Base-by-base conservation (phyloP, 805 yeast species). In the Lipomyces spencermartinsiae region DNA sequence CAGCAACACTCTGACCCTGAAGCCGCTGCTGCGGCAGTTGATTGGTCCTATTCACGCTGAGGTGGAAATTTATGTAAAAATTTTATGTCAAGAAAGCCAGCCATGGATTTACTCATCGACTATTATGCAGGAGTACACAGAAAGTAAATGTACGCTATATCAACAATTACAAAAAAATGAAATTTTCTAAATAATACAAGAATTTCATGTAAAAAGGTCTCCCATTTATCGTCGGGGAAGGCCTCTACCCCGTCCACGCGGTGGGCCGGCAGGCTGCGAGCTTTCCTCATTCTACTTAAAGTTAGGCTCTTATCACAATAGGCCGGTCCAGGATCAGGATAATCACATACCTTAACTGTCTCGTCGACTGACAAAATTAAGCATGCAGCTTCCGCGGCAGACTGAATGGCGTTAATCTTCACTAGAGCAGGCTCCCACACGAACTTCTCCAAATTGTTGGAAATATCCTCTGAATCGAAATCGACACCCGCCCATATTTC, bases 371-470 rank as follows among this genome's bases (percentile, higher is more conserved):
- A 89, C 73, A 95, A 84, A 73, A 95, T 91, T 76, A 95, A 83
- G 66, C 91, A 89, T 8, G 98, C 97, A 56, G 99, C 99, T 80
- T 95, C 99, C 12, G 97, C 90, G 31, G 99, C 99, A 75, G 96
- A 89, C 78, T 89, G 89, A 67, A 95, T 82, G n/a, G 98, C 98
- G 78, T 95, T 95, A 68, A 87, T 86, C 81, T 95, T 95, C 62
- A 94, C 97, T 74, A 95, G 85, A 56, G 97, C 89, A 2, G 99
- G 99, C 80, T 95, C 99, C 99, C 99, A 95, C 66, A 95, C 96
- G 76, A 92, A 94, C 70, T 84, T 86, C 63, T 86, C 88, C 83
- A 93, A 87, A 77, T 93, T 95, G 79, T 94, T 89, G 58, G 93
- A 93, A 68, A 93, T 89, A 16, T 73, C 74, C 78, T 92, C 98